Percentiles rank a stretch among this genome's conserved stretches.
These are phyloP conservation scores for Leersia perrieri DNA, from an alignment of 176 grass and related monocot genomes.

Conservation along the genomic window DNA sequence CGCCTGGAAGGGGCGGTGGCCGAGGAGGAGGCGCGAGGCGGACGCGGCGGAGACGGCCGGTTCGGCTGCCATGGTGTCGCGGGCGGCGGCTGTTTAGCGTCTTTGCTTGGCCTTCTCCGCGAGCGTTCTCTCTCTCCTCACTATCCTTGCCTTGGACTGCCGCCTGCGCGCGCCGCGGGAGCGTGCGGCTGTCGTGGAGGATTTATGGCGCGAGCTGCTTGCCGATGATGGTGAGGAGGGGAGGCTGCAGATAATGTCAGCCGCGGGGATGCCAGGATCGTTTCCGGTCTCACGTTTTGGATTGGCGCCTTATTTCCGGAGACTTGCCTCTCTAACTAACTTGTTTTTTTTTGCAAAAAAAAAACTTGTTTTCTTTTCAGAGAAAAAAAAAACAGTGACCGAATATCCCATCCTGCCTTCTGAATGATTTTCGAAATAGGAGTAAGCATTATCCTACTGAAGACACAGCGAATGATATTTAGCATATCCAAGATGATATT, in stretches of 20 bases:
- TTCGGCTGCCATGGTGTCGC: slow-evolving; percentile 65
- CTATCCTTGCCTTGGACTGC: not conserved
- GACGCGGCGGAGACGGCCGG: slow-evolving; percentile 35
- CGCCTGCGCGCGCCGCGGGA: slow-evolving; percentile 29
- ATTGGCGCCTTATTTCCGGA: slow-evolving; percentile 12
- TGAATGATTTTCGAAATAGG: not conserved
- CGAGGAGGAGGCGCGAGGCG: slow-evolving; percentile 55
- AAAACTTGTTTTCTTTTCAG: not conserved
- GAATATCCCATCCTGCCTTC: not conserved
- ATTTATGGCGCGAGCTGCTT: slow-evolving; percentile 23
- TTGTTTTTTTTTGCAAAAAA: not conserved
- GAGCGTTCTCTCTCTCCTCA: not conserved
- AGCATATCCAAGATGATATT: not conserved
- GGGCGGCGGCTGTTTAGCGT: not conserved
- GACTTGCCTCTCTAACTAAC: not conserved
- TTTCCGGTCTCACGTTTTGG: slow-evolving; percentile 56
- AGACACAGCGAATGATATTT: not conserved
- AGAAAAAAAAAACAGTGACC: not conserved
- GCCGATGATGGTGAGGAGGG: not conserved
- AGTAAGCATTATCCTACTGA: not conserved
- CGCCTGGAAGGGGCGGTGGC: slow-evolving; percentile 51
- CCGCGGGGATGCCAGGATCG: slow-evolving; percentile 17
- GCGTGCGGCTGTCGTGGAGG: not conserved
- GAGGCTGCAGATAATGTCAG: slow-evolving; percentile 40
- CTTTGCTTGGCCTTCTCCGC: not conserved